Percentiles rank a stretch among this genome's conserved stretches.
Evolutionary conservation across 169 alveolate species (phyloP).

Genomic region (Plasmodium gonderi): DNA sequence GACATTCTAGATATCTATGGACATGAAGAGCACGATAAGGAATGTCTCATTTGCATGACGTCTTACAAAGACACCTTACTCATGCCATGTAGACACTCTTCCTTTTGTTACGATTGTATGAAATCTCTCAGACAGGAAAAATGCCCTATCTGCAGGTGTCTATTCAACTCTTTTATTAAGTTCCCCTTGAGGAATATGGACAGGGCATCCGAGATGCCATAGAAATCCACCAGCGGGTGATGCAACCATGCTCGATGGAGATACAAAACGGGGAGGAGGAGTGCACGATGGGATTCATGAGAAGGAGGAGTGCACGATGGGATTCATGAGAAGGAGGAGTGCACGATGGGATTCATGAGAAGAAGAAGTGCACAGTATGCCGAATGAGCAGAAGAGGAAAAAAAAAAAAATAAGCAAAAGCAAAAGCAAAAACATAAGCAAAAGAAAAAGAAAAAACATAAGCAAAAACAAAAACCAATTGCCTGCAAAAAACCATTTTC

Average conservation of each 20-base stretch:
- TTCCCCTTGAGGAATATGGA: constrained; percentile 32
- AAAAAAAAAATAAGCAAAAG: too few relatives aligned
- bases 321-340: too few relatives aligned
- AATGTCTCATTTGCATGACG: constrained; percentile 83
- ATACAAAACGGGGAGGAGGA: not conserved
- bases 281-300: too few relatives aligned
- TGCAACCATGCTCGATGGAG: not conserved
- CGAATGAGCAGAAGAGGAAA: too few relatives aligned
- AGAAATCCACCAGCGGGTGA: too few relatives aligned
- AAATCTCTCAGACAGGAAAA: constrained; percentile 80
- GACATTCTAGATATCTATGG: constrained; percentile 58
- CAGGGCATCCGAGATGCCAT: not conserved
- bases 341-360: too few relatives aligned
- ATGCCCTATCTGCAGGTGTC: constrained; percentile 84
- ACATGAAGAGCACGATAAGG: constrained; percentile 78
- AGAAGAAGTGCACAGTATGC: too few relatives aligned
- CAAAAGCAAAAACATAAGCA: too few relatives aligned
- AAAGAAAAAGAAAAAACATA: too few relatives aligned
- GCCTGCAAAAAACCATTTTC: not conserved
- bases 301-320: too few relatives aligned
- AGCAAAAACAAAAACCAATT: not conserved
- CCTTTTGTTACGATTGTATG: constrained; percentile 83
- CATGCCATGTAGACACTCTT: constrained; percentile 84
- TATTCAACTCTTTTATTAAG: constrained; percentile 44
- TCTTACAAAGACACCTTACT: constrained; percentile 82